Evolutionary conservation across 768 basidiomycete species (phyloP), one percentile per base, ranked within the genome.

Genomic region (Xerocomellus intermedius): DNA sequence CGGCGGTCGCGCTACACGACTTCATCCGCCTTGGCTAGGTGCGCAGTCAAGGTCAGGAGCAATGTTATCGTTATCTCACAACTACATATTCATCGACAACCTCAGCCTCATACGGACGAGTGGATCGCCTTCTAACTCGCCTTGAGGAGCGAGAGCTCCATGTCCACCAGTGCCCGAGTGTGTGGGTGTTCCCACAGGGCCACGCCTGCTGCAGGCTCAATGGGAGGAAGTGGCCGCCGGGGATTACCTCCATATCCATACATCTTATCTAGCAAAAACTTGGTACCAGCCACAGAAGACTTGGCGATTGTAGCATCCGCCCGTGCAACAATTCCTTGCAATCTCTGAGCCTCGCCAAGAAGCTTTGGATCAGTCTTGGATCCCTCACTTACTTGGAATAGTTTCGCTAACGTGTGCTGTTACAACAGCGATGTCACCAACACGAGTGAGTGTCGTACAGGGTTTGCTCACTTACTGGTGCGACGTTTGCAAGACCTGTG

Each of bases 401-500:
- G 75, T 57, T 80, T 82, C 35, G 69, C 75, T 33, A 87, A 72
- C 0, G 90, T 72, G 61, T 82, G 66, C 86, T 90, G 64, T 41
- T 57, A 52, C 39, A 42, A 42, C 30, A 26, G n/a, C 35, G 35
- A 45, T 48, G 46, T 57, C 30, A 60, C 21, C 5, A 26, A 26
- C 7, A 22, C 32, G 17, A 19, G 42, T 5, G 17, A 19, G 42
- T 5, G 33, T 36, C 41, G 39, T 35, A 4, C 38, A 38, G n/a
- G 30, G 13, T 55, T 55, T 47, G 30, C 33, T 48, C 38, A 60
- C 81, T 55, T 62, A 87, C 90, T 10, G 91, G 91, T 42, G 88
- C 85, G 52, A 94, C 67, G 67, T 95, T 95, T 8, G 82, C 92
- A 19, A 95, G 83, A 43, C 94, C 94, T 33, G 89, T 93, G 67